These are phyloP conservation scores for Leccinum broughii DNA, from an alignment of 768 basidiomycete genomes.

Conservation along the genomic window DNA sequence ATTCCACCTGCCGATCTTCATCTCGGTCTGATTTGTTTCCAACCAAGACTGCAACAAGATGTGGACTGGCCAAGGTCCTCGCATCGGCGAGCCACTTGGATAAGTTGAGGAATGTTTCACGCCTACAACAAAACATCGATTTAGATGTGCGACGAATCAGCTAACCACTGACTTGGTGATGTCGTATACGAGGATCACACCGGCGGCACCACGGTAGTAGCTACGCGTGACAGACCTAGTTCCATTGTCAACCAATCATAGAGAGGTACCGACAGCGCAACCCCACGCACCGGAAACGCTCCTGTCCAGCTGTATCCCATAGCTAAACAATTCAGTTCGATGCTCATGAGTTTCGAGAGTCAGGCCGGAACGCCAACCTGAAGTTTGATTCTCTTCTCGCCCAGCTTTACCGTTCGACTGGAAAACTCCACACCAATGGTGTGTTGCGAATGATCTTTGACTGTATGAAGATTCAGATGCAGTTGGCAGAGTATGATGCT, in stretches of 20 bases:
- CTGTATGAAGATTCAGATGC: slow-evolving; percentile 42
- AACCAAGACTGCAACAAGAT: slow-evolving; percentile 86
- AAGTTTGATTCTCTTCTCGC: slow-evolving; percentile 92
- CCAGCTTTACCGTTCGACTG: slow-evolving; percentile 88
- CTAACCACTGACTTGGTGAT: slow-evolving; percentile 69
- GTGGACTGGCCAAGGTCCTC: slow-evolving; percentile 86
- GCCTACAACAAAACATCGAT: slow-evolving; percentile 49
- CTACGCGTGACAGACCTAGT: slow-evolving; percentile 86
- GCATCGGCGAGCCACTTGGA: slow-evolving; percentile 93
- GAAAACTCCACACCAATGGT: slow-evolving; percentile 99
- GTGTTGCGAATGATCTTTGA: slow-evolving; percentile 95
- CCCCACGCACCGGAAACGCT: slow-evolving; percentile 74
- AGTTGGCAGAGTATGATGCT: slow-evolving; percentile 1
- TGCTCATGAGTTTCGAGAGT: slow-evolving; percentile 11
- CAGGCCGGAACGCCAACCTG: slow-evolving; percentile 59
- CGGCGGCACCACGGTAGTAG: slow-evolving; percentile 94
- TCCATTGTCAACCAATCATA: slow-evolving; percentile 15
- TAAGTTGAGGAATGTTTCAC: slow-evolving; percentile 82
- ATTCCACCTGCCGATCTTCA: slow-evolving; percentile 93
- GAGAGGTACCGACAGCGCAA: neutral
- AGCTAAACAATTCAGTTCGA: slow-evolving; percentile 48
- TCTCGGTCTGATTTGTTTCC: slow-evolving; percentile 96
- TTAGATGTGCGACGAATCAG: slow-evolving; percentile 1
- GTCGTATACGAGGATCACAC: slow-evolving; percentile 91
- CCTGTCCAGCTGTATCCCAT: slow-evolving; percentile 98